These are phyloP conservation scores for Pseudogymnoascus sp. DNA, from an alignment of 2,329 filamentous ascomycete species.

Conservation along the genomic window DNA sequence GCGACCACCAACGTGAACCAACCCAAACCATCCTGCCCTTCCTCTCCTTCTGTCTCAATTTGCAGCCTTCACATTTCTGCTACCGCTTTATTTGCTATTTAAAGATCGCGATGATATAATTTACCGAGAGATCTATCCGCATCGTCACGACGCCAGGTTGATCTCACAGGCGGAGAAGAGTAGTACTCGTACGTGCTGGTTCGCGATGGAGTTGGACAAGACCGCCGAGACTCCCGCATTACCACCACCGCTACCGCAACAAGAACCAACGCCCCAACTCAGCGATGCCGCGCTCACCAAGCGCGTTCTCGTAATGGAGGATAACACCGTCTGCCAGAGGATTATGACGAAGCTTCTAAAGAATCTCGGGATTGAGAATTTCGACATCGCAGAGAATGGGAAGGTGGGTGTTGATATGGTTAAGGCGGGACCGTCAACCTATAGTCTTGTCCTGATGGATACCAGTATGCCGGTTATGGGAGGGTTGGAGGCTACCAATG, in stretches of 20 bases:
- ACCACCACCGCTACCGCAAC: no score
- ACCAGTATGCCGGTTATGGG: conserved; percentile 52
- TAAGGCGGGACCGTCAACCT: conserved; percentile 34
- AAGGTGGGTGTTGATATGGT: conserved; percentile 36
- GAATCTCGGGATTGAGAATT: conserved; percentile 33
- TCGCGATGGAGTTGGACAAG: conserved; percentile 37
- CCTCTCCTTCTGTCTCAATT: background rate
- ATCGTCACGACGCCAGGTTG: no score
- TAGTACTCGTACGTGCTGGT: no score
- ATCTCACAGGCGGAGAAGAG: no score
- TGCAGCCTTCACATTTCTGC: no score
- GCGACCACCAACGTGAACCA: background rate
- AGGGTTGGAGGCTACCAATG: conserved; percentile 41
- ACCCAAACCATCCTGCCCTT: background rate
- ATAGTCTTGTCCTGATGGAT: conserved; percentile 48
- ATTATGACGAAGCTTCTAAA: conserved; percentile 32
- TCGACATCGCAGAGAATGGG: conserved; percentile 37
- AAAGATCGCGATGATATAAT: no score
- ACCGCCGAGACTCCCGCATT: conserved; percentile 17
- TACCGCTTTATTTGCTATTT: no score
- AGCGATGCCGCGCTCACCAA: conserved; percentile 33
- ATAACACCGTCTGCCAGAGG: conserved; percentile 37
- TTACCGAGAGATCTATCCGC: no score
- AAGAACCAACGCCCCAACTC: conserved; percentile 28
- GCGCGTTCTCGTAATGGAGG: conserved; percentile 34